Evolutionary conservation across 2,329 filamentous ascomycete genomes (phyloP).

Genomic region (Thielaviopsis ethacetica): DNA sequence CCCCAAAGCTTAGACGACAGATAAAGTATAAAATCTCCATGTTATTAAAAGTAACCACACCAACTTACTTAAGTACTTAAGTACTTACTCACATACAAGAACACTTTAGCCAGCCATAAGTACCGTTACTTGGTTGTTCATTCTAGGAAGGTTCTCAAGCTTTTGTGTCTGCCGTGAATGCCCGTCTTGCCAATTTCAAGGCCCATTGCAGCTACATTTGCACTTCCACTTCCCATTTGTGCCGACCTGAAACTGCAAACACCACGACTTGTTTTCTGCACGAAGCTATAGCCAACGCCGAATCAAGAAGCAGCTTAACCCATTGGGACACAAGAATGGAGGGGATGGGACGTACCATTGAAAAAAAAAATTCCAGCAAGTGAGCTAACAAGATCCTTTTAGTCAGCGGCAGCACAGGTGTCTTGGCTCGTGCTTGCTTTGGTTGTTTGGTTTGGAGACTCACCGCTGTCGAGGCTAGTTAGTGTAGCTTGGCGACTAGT

Average conservation of each 20-base stretch:
- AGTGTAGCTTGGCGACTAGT: not conserved
- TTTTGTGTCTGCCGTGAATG: not conserved
- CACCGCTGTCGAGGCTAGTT: not conserved
- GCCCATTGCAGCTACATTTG: not conserved
- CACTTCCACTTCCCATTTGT: not conserved
- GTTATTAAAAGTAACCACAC: not conserved
- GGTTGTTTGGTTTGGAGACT: not conserved
- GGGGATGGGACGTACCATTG: no score
- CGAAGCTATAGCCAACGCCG: not conserved
- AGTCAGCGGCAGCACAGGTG: not conserved
- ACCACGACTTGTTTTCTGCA: not conserved
- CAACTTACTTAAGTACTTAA: no score
- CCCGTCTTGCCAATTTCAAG: not conserved
- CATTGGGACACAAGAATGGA: not conserved
- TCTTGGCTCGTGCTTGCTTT: not conserved
- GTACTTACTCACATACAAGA: not conserved
- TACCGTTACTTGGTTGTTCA: not conserved
- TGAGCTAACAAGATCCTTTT: not conserved
- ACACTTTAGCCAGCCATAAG: not conserved
- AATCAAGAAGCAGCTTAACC: not conserved
- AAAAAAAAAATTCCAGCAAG: not conserved
- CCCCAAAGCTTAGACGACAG: not conserved
- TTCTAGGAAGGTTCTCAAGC: not conserved
- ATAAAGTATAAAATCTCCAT: no score
- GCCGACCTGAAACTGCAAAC: not conserved